phyloP scores from a whole-genome alignment of 441 rosid genomes.

The Erodium texanum region DNA sequence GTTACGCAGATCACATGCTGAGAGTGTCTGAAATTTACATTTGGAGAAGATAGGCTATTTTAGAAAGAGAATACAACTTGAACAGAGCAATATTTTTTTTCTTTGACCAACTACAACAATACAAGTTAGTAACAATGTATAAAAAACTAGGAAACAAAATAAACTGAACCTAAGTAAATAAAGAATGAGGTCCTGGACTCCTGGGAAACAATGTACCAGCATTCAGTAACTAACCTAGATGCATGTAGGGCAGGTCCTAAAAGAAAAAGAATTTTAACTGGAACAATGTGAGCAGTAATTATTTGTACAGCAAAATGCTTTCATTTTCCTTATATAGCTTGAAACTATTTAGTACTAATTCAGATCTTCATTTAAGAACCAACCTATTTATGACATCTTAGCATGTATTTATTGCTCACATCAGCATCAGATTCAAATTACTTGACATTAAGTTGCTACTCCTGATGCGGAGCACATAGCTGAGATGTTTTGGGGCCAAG shows the following conservation, averaged over 20 bases:
- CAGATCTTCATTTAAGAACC: not conserved
- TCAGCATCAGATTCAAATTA: not conserved
- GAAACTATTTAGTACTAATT: not conserved
- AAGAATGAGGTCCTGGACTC: not conserved
- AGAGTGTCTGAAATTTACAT: conserved; percentile 47
- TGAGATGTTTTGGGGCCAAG: no score
- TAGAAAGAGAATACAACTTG: not conserved
- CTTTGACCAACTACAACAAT: not conserved
- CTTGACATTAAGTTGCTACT: not conserved
- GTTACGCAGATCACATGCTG: conserved; percentile 74
- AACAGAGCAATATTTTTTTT: not conserved
- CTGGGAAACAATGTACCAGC: not conserved
- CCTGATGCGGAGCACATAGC: no score
- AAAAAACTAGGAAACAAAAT: not conserved
- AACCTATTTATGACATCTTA: not conserved
- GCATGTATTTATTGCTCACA: not conserved
- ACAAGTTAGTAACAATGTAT: no score
- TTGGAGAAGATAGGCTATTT: not conserved
- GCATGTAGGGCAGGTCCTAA: not conserved
- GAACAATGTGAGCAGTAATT: not conserved
- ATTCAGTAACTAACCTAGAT: not conserved
- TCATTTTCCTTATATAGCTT: not conserved
- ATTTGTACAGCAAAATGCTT: not conserved
- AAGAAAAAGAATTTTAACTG: not conserved
- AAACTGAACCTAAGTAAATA: not conserved